These are phyloP conservation scores for Lentinus brumalis DNA, from an alignment of 768 basidiomycete genomes.

Conservation along the genomic window DNA sequence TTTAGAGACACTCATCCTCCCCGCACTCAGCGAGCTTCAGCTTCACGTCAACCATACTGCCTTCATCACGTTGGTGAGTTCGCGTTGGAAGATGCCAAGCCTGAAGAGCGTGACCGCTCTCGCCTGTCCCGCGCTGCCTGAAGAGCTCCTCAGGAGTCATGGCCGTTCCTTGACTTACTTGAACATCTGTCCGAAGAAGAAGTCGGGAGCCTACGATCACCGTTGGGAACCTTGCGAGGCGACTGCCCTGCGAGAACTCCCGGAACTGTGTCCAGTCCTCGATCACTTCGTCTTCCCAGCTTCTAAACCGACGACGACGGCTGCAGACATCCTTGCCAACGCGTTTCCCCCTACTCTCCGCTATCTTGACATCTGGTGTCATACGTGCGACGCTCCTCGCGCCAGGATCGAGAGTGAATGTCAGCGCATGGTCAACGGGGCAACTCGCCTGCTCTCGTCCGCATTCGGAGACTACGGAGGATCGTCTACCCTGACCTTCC, in stretches of 20 bases:
- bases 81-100: neutral
- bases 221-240: neutral
- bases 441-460: neutral
- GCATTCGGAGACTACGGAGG: neutral
- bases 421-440: neutral
- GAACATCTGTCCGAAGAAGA: neutral
- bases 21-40: neutral
- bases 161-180: conserved; percentile 6
- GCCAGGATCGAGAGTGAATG: neutral
- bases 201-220: neutral
- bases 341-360: neutral
- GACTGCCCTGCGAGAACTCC: neutral
- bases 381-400: neutral
- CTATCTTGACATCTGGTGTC: conserved; percentile 2
- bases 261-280: neutral
- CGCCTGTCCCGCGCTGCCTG: neutral
- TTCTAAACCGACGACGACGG: neutral
- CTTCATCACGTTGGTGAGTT: neutral
- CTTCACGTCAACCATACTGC: neutral
- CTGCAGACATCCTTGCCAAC: neutral
- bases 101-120: conserved; percentile 1
- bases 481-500: neutral
- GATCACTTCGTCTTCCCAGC: conserved; percentile 7
- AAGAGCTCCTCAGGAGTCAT: neutral
- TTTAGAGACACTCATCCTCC: neutral